Percentiles rank a stretch among this genome's conserved stretches.
Evolutionary conservation across 192 early-diverging fungal genomes (phyloP).

Genomic region (Spizellomyces punctatus): DNA sequence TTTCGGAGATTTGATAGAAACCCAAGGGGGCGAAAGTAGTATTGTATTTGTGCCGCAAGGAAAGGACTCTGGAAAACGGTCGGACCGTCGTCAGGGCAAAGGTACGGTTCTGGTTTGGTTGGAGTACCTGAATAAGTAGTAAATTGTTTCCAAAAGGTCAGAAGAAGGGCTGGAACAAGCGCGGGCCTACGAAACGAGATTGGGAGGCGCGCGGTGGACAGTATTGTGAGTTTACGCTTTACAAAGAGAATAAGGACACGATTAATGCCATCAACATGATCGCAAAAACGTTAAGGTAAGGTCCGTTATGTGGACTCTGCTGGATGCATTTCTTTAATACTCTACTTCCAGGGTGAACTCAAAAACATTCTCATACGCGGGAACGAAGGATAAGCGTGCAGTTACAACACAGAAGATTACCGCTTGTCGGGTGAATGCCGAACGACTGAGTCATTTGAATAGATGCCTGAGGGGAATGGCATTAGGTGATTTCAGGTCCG

Average conservation of each 20-base stretch:
- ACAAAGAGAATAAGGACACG: slow-evolving; percentile 93
- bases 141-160: no score
- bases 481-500: slow-evolving; percentile 73
- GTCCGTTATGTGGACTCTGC: neutral
- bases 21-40: slow-evolving; percentile 46
- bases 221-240: slow-evolving; percentile 82
- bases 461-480: slow-evolving; percentile 53
- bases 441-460: slow-evolving; percentile 60
- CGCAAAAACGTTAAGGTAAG: slow-evolving; percentile 50
- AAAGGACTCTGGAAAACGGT: neutral
- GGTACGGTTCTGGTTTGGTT: no score
- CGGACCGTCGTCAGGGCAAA: no score
- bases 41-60: slow-evolving; percentile 38
- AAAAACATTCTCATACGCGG: slow-evolving; percentile 79
- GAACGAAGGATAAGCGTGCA: slow-evolving; percentile 93
- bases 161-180: neutral
- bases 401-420: slow-evolving; percentile 86
- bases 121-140: no score
- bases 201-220: slow-evolving; percentile 71
- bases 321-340: neutral
- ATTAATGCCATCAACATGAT: slow-evolving; percentile 79
- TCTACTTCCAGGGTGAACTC: neutral
- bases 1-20: slow-evolving; percentile 52
- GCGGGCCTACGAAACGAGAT: slow-evolving; percentile 5
- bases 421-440: slow-evolving; percentile 60